Base-by-base conservation (phyloP, 805 yeast genomes). In the Osmozyma mogii region DNA sequence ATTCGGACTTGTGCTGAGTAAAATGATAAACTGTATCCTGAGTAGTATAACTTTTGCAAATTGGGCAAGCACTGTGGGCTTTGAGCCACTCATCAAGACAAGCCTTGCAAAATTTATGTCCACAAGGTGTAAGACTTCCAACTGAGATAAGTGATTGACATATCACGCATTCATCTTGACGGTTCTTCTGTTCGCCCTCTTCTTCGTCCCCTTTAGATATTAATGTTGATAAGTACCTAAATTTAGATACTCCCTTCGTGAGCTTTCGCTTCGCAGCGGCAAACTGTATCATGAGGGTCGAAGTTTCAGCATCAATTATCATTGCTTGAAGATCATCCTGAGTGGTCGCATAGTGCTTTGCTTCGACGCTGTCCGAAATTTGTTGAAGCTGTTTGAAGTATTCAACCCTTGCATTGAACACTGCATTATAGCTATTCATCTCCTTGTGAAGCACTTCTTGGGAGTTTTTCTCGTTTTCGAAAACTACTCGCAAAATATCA, bases 61-160 rank as follows among this genome's bases (percentile, higher is more conserved):
- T 64, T 0, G 98, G 97, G 53, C 98, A 92, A 2, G 61, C 55
- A 1, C 56, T 49, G 22, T 70, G 70, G 10, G 60, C 61, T 13
- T 54, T 56, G 30, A 81, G 49, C 98, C 98, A 92, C 31, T 66
- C 75, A 12, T 58, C 66, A 21, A 92, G 61, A 52, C 98, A 92
- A 1, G 72, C 82, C 34, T 74, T 71, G 50, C 98, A 92, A 49
- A 81, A 92, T 42, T 76, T 77, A 54, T 92, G 98, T 0, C 97
- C 97, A 65, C 98, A 92, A 7, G 75, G 75, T 0, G 95, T 80
- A 32, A 92, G 60, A 0, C 92, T 70, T 0, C 98, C 98, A 22
- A 75, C 63, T 3, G 71, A 61, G 28, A 87, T 84, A 2, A 70
- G 50, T 4, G 76, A 68, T 13, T 81, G 72, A 50, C 98, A 92